Evolutionary conservation across 768 basidiomycete species (phyloP).

Genomic region (Suillus cothurnatus): DNA sequence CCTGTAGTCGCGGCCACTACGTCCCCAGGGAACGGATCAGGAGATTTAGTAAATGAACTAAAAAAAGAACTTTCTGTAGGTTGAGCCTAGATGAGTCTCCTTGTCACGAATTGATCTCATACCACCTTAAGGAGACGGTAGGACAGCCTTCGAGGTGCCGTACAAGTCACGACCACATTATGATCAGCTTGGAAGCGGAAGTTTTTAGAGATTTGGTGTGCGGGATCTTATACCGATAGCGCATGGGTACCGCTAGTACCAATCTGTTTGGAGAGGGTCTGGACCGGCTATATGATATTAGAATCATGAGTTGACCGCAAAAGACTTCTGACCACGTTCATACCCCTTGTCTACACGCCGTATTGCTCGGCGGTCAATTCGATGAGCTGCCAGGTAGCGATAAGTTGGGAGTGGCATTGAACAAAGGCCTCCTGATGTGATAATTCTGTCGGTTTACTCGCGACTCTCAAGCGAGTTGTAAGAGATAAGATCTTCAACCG

Average conservation of each 20-base stretch:
- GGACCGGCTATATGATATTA: not conserved
- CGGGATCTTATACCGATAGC: conserved; percentile 1
- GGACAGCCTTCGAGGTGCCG: not conserved
- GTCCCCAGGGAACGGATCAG: not conserved
- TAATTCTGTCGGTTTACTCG: not conserved
- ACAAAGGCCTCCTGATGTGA: not conserved
- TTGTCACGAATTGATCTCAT: not conserved
- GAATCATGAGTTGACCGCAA: not conserved
- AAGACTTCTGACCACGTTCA: conserved; percentile 6
- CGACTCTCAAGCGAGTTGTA: not conserved
- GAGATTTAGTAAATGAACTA: conserved; percentile 1
- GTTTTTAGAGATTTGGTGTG: not conserved
- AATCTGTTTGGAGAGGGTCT: conserved; percentile 1
- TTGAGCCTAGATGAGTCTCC: conserved; percentile 1
- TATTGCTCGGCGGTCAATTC: not conserved
- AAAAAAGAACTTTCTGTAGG: not conserved
- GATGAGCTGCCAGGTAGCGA: not conserved
- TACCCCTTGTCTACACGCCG: conserved; percentile 6
- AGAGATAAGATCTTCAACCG: conserved; percentile 1
- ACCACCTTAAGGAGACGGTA: not conserved
- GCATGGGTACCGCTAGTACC: not conserved
- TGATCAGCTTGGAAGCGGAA: not conserved
- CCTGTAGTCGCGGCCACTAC: not conserved
- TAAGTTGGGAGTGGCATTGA: not conserved
- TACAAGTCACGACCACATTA: not conserved